A percentile compares a stretch with the other conserved stretches of the same genome.
Evolutionary conservation across 352 stramenopile genomes (phyloP).

Genomic region (Sclerospora graminicola): DNA sequence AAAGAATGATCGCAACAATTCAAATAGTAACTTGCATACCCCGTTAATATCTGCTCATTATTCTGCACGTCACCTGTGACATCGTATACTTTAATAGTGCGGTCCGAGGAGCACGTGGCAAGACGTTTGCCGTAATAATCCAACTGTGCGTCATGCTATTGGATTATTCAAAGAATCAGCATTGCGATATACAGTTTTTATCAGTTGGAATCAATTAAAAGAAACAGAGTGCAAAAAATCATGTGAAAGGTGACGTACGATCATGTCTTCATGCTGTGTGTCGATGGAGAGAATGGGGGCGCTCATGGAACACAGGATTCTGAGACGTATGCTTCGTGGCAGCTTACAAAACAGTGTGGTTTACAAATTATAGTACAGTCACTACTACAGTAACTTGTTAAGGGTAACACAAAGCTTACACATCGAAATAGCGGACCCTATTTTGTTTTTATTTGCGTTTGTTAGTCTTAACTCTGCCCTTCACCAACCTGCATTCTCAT

Average conservation of each 20-base stretch:
- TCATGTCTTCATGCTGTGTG: conserved; percentile 97
- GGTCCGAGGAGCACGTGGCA: conserved; percentile 96
- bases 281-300: conserved; percentile 88
- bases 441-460: too few species aligned
- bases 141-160: conserved; percentile 94
- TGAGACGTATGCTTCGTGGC: too few species aligned
- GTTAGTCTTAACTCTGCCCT: too few species aligned
- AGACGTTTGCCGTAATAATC: conserved; percentile 99
- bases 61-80: conserved; percentile 87
- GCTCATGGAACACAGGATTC: too few species aligned
- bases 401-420: too few species aligned
- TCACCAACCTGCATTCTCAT: conserved; percentile 65
- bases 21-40: conserved; percentile 46
- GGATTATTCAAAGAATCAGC: conserved; percentile 12
- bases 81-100: conserved; percentile 96
- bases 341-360: too few species aligned
- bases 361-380: too few species aligned
- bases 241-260: conserved; percentile 34
- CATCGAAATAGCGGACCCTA: too few species aligned
- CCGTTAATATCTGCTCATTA: conserved; percentile 80
- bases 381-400: too few species aligned
- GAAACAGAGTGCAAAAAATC: neutral
- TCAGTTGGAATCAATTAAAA: conserved; percentile 6
- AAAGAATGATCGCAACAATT: too few species aligned
- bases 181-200: neutral